These are phyloP conservation scores for Suillus occidentalis DNA, from an alignment of 768 basidiomycete genomes.

Conservation along the genomic window DNA sequence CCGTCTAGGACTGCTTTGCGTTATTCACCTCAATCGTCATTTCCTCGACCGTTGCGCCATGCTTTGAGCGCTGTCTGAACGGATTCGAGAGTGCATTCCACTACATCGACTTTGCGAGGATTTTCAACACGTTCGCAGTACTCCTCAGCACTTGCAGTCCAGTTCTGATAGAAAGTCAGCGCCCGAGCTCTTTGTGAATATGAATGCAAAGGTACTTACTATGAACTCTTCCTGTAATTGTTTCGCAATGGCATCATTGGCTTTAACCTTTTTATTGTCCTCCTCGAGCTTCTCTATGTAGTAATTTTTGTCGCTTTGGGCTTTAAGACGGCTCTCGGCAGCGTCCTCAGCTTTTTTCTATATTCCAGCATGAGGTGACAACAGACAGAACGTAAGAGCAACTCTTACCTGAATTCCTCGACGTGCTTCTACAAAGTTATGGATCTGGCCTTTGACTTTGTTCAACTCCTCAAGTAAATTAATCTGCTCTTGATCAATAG, in stretches of 20 bases:
- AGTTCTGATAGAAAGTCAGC: constrained; percentile 42
- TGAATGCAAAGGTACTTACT: constrained; percentile 37
- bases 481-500: constrained; percentile 46
- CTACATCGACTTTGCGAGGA: constrained; percentile 55
- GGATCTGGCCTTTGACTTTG: constrained; percentile 47
- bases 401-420: constrained; percentile 44
- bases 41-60: constrained; percentile 77
- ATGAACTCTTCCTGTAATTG: constrained; percentile 62
- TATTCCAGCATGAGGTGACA: constrained; percentile 5
- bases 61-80: constrained; percentile 64
- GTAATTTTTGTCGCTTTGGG: constrained; percentile 47
- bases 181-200: not conserved
- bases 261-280: constrained; percentile 46
- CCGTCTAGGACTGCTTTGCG: constrained; percentile 58
- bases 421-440: constrained; percentile 48
- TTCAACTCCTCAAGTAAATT: constrained; percentile 44
- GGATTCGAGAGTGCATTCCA: constrained; percentile 63
- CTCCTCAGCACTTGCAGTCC: constrained; percentile 62
- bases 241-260: constrained; percentile 45
- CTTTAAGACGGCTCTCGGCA: constrained; percentile 47
- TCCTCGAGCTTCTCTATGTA: constrained; percentile 53
- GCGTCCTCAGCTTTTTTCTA: constrained; percentile 54
- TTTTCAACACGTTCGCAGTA: constrained; percentile 59
- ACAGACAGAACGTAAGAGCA: not conserved
- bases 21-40: constrained; percentile 71